These are phyloP conservation scores for Calvatia gigantea DNA, from an alignment of 768 basidiomycete genomes.

Conservation along the genomic window DNA sequence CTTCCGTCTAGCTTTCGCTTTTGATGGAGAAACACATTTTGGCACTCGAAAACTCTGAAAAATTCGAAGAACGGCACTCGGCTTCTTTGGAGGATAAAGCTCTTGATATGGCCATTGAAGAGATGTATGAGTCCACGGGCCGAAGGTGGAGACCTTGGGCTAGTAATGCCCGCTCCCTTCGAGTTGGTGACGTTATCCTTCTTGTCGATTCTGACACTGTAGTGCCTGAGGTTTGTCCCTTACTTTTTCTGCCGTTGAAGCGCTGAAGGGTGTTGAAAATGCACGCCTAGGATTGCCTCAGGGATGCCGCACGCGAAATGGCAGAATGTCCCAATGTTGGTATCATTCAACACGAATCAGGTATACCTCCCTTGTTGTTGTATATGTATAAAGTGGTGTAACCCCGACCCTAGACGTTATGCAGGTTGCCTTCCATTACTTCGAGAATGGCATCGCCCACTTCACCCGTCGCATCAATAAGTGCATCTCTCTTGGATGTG, in stretches of 20 bases:
- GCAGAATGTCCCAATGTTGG: slow-evolving; percentile 78
- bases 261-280: slow-evolving; percentile 3
- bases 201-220: slow-evolving; percentile 81
- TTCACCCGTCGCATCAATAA: slow-evolving; percentile 88
- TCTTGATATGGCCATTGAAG: slow-evolving; percentile 70
- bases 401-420: slow-evolving; percentile 59
- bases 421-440: slow-evolving; percentile 87
- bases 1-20: slow-evolving; percentile 50
- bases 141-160: slow-evolving; percentile 71
- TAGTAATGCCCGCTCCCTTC: slow-evolving; percentile 66
- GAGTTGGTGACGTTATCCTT: slow-evolving; percentile 77
- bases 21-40: slow-evolving; percentile 53
- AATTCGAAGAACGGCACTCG: slow-evolving; percentile 33
- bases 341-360: slow-evolving; percentile 89
- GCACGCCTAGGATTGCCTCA: slow-evolving; percentile 68
- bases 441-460: slow-evolving; percentile 86
- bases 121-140: slow-evolving; percentile 58
- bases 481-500: slow-evolving; percentile 74
- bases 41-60: slow-evolving; percentile 39
- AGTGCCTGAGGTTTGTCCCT: slow-evolving; percentile 57
- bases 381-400: neutral
- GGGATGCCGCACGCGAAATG: slow-evolving; percentile 86
- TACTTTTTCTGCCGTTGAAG: neutral
- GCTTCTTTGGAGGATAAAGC: slow-evolving; percentile 65
- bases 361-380: slow-evolving; percentile 26